Conservation (phyloP, 2,329 filamentous ascomycete species). For the Exophiala spinifera region DNA sequence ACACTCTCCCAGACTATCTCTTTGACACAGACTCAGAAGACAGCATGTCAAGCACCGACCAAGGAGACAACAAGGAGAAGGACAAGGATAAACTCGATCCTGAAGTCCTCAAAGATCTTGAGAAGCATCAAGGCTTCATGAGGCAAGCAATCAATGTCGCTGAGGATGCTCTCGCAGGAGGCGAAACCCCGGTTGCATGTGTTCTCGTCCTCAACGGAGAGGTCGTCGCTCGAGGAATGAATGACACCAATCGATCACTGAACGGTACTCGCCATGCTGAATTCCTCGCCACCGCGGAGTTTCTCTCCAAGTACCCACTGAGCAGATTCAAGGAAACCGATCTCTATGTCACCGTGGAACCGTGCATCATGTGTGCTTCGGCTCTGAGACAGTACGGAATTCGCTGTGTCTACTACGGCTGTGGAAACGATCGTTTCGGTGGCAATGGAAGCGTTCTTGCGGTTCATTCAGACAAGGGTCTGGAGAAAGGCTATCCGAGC, state of each 20-base stretch:
- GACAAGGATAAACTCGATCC: conserved; percentile 28
- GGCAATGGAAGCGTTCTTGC: conserved; percentile 91
- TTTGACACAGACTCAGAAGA: conserved; percentile 19
- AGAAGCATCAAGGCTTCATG: conserved; percentile 31
- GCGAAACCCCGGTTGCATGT: conserved; percentile 95
- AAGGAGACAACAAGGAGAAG: conserved; percentile 6
- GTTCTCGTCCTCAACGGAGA: conserved; percentile 78
- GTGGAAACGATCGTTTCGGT: conserved; percentile 93
- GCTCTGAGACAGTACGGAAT: conserved; percentile 85
- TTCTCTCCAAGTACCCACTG: conserved; percentile 62
- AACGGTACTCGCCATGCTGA: conserved; percentile 91
- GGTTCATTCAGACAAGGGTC: conserved; percentile 40
- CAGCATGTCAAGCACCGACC: conserved; percentile 14
- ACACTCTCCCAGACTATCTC: conserved; percentile 6
- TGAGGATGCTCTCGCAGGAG: conserved; percentile 74
- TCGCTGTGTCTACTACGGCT: conserved; percentile 89
- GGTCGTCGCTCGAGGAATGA: conserved; percentile 89
- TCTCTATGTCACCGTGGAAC: conserved; percentile 96
- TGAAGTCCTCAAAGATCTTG: conserved; percentile 26
- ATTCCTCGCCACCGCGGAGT: conserved; percentile 76
- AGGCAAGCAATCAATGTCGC: conserved; percentile 45
- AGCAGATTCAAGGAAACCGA: conserved; percentile 69
- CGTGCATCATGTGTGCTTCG: conserved; percentile 98
- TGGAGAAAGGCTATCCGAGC: conserved; percentile 76
- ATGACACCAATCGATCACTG: conserved; percentile 88